Percentiles rank a stretch among this genome's conserved stretches.
Conservation (phyloP, 2,329 filamentous ascomycete genomes). For the Colletotrichum paranaense region DNA sequence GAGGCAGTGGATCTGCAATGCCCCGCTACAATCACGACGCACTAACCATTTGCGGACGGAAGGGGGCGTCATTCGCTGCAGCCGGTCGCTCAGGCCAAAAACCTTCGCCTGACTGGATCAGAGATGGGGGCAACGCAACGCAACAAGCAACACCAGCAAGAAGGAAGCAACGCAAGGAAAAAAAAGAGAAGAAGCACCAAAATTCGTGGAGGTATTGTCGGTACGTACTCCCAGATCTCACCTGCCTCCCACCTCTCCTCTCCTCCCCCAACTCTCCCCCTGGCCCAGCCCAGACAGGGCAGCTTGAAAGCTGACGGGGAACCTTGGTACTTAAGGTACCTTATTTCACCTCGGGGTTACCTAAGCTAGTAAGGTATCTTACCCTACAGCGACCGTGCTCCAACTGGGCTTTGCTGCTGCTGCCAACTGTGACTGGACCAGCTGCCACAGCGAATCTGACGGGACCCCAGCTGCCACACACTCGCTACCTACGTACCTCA, state of each 20-base stretch:
- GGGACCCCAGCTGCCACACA: not conserved
- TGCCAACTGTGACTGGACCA: not conserved
- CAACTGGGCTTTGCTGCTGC: not conserved
- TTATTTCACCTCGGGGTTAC: too few relatives aligned
- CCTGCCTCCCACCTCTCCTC: not conserved
- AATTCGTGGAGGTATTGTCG: not conserved
- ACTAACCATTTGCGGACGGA: conserved; percentile 9
- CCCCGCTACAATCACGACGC: not conserved
- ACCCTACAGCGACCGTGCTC: not conserved
- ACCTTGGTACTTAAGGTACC: not conserved
- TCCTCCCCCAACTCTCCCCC: not conserved
- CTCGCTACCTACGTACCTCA: not conserved
- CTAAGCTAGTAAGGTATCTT: too few relatives aligned
- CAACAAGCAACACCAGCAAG: not conserved
- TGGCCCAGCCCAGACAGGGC: not conserved
- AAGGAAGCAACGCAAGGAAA: not conserved
- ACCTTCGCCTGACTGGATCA: conserved; percentile 24
- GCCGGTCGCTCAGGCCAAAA: conserved; percentile 31
- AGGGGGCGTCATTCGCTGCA: conserved; percentile 34
- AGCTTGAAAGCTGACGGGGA: not conserved
- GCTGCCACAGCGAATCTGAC: not conserved
- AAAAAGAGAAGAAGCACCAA: not conserved
- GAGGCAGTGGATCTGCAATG: conserved; percentile 32
- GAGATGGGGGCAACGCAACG: not conserved
- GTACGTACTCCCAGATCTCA: not conserved